Conservation (phyloP, 179 eudicot species). For the Drosera spatulata region DNA sequence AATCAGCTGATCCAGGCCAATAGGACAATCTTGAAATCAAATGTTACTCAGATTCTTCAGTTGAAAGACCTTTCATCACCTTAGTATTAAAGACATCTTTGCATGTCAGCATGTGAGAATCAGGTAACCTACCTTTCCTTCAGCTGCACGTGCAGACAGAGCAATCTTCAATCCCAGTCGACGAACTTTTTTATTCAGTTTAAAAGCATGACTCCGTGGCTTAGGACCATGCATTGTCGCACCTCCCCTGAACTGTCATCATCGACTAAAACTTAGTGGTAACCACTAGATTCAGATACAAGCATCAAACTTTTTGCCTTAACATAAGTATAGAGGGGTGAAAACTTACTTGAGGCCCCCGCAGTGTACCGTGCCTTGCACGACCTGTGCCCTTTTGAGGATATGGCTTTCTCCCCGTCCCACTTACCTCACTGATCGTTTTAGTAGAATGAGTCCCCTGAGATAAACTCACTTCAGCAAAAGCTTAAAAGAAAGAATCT, state of each 20-base stretch:
- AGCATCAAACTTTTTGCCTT: background rate
- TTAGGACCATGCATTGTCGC: slow-evolving; percentile 86
- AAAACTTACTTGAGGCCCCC: slow-evolving; percentile 68
- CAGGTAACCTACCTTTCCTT: slow-evolving; percentile 66
- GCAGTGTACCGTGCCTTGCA: slow-evolving; percentile 90
- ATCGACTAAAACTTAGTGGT: background rate
- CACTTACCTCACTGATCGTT: slow-evolving; percentile 96
- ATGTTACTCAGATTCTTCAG: too few species aligned
- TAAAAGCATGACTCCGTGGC: slow-evolving; percentile 92
- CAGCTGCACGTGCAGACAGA: slow-evolving; percentile 95
- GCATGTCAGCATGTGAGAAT: background rate
- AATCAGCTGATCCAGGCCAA: too few species aligned
- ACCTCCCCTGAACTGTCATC: slow-evolving; percentile 83
- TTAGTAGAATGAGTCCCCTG: slow-evolving; percentile 99
- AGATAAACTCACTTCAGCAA: slow-evolving; percentile 7
- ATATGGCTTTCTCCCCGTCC: slow-evolving; percentile 94
- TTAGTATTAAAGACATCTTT: too few species aligned
- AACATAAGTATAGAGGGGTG: slow-evolving; percentile 1
- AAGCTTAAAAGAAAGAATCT: background rate
- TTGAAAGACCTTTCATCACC: too few species aligned
- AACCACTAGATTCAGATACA: background rate
- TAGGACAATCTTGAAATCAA: too few species aligned
- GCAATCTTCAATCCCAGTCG: slow-evolving; percentile 88
- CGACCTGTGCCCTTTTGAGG: slow-evolving; percentile 78
- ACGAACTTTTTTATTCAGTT: slow-evolving; percentile 87